phyloP scores from a whole-genome alignment of 352 stramenopile genomes.

The Elongisporangium prolatum region DNA sequence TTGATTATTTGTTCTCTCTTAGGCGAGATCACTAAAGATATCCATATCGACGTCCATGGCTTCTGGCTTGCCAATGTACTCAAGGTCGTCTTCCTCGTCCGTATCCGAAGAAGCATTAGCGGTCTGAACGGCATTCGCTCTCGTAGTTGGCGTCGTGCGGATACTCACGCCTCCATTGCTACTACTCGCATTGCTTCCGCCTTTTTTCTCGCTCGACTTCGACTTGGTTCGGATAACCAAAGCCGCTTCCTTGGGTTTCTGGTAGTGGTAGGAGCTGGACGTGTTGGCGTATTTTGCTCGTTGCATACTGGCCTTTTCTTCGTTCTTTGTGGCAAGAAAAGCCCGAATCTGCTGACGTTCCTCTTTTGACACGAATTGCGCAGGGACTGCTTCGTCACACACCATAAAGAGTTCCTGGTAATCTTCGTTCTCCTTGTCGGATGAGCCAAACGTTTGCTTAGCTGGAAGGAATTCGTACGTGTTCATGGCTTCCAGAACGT shows the following conservation, averaged over 20 bases:
- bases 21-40: slow-evolving; percentile 31
- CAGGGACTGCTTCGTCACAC: slow-evolving; percentile 33
- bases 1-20: slow-evolving; percentile 7
- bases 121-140: slow-evolving; percentile 8
- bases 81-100: slow-evolving; percentile 67
- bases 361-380: slow-evolving; percentile 31
- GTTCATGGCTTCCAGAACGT: slow-evolving; percentile 64
- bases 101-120: slow-evolving; percentile 54
- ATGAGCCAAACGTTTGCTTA: slow-evolving; percentile 4
- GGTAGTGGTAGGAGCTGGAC: slow-evolving; percentile 50
- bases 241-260: slow-evolving; percentile 72
- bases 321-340: slow-evolving; percentile 55
- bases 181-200: slow-evolving; percentile 41
- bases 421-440: slow-evolving; percentile 25
- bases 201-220: slow-evolving; percentile 44
- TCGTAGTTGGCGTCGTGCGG: slow-evolving; percentile 20
- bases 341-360: slow-evolving; percentile 50
- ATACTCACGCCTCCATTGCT: slow-evolving; percentile 56
- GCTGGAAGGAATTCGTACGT: slow-evolving; percentile 34
- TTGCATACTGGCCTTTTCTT: slow-evolving; percentile 44
- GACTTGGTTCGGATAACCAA: slow-evolving; percentile 78
- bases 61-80: slow-evolving; percentile 38
- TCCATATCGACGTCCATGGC: slow-evolving; percentile 32
- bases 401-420: slow-evolving; percentile 74
- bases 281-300: slow-evolving; percentile 34